These are phyloP conservation scores for Coniochaeta prunicola DNA, from an alignment of 2,329 filamentous ascomycete species.

Conservation along the genomic window DNA sequence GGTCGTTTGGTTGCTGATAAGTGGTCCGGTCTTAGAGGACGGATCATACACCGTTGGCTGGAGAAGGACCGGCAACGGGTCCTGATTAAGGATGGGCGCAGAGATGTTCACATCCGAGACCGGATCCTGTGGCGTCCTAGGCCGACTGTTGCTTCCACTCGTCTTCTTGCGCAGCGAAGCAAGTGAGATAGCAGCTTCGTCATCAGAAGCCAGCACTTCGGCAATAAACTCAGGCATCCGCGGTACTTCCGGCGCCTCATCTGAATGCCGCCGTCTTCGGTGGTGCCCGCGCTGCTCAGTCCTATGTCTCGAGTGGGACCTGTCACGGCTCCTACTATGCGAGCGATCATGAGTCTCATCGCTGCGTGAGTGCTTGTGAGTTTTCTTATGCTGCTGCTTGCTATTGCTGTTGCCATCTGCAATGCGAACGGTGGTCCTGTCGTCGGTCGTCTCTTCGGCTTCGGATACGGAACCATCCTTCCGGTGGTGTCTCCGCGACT, in stretches of 20 bases:
- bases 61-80: slow-evolving; percentile 42
- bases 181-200: slow-evolving; percentile 10
- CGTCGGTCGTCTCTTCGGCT: slow-evolving; percentile 12
- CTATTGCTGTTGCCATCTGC: slow-evolving; percentile 13
- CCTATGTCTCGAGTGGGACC: slow-evolving; percentile 7
- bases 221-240: slow-evolving; percentile 13
- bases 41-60: slow-evolving; percentile 53
- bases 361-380: slow-evolving; percentile 20
- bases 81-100: slow-evolving; percentile 40
- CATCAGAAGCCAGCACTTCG: slow-evolving; percentile 18
- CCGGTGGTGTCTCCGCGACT: slow-evolving; percentile 17
- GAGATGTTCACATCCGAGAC: slow-evolving; percentile 29
- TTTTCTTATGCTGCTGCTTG: slow-evolving; percentile 11
- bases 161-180: background rate
- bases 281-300: slow-evolving; percentile 12
- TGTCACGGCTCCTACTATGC: slow-evolving; percentile 8
- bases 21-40: slow-evolving; percentile 9
- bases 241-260: slow-evolving; percentile 9
- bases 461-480: slow-evolving; percentile 25
- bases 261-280: slow-evolving; percentile 13
- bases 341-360: slow-evolving; percentile 15
- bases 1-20: slow-evolving; percentile 4
- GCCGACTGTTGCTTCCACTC: slow-evolving; percentile 9
- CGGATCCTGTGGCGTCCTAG: slow-evolving; percentile 12
- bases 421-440: slow-evolving; percentile 5